A percentile compares a stretch with the other conserved stretches of the same genome.
Conservation (phyloP, 768 basidiomycete species). For the Pleurotus eryngii region DNA sequence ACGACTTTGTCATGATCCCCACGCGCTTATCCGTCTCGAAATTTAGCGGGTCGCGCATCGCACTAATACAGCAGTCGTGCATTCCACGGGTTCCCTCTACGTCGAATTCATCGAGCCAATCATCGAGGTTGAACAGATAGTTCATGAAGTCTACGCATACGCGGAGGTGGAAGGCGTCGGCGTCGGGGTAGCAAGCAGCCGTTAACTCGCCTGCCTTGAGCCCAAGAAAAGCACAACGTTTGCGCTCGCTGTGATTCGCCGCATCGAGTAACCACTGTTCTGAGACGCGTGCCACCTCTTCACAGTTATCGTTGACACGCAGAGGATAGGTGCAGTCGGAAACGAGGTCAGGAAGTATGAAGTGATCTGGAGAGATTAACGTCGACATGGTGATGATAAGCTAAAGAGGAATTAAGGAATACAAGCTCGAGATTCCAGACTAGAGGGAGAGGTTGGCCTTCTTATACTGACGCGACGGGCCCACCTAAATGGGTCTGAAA, state of each 20-base stretch:
- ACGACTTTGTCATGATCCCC: constrained; percentile 6
- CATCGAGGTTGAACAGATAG: constrained; percentile 20
- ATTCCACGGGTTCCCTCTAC: constrained; percentile 12
- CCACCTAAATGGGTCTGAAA: neutral
- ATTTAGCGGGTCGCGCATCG: constrained; percentile 8
- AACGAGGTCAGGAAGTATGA: constrained; percentile 26
- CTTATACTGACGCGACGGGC: constrained; percentile 1
- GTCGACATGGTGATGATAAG: neutral
- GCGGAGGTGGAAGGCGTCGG: constrained; percentile 37
- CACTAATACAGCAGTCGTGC: constrained; percentile 8
- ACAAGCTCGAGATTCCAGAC: neutral
- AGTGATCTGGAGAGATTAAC: constrained; percentile 4
- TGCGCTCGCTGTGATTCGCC: constrained; percentile 12
- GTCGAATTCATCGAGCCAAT: constrained; percentile 13
- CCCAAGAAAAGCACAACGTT: constrained; percentile 25
- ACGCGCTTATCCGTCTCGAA: constrained; percentile 7
- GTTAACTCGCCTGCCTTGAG: constrained; percentile 41
- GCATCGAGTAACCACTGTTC: constrained; percentile 19
- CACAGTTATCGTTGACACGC: constrained; percentile 17
- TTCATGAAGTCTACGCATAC: constrained; percentile 45
- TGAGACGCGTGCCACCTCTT: constrained; percentile 16
- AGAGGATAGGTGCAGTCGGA: constrained; percentile 22
- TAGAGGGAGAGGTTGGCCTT: neutral
- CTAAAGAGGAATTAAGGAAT: constrained; percentile 4
- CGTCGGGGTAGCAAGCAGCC: constrained; percentile 41